Evolutionary conservation across 768 basidiomycete species (phyloP).

Genomic region (Suillus subalutaceus): DNA sequence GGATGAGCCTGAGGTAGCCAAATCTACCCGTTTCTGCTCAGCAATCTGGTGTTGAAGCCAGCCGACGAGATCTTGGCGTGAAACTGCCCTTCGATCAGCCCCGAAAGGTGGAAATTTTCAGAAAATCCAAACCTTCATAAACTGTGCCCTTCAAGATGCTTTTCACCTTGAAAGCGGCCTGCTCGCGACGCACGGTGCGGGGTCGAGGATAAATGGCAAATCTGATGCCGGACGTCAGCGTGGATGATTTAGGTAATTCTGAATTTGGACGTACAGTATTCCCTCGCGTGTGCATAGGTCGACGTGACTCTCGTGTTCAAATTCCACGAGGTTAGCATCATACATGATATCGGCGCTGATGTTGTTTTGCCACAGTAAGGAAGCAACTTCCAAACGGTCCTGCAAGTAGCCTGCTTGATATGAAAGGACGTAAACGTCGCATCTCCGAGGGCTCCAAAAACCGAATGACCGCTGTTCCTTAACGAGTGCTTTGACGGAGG

Average conservation of each 20-base stretch:
- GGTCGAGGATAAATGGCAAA: slow-evolving; percentile 58
- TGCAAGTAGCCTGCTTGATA: slow-evolving; percentile 75
- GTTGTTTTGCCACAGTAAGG: slow-evolving; percentile 77
- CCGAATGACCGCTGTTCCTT: slow-evolving; percentile 85
- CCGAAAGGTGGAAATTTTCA: background rate
- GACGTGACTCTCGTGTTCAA: slow-evolving; percentile 64
- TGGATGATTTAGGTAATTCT: background rate
- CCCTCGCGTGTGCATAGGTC: slow-evolving; percentile 80
- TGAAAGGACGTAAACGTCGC: slow-evolving; percentile 85
- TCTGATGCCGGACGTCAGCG: slow-evolving; percentile 50
- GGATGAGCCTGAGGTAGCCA: slow-evolving; percentile 60
- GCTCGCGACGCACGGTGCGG: slow-evolving; percentile 57
- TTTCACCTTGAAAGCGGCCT: slow-evolving; percentile 79
- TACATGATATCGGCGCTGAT: slow-evolving; percentile 92
- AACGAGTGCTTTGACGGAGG: slow-evolving; percentile 65
- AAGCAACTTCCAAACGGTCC: slow-evolving; percentile 76
- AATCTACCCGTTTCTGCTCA: slow-evolving; percentile 78
- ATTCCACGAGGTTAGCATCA: slow-evolving; percentile 65
- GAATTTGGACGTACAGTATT: slow-evolving; percentile 61
- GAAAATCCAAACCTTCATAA: slow-evolving; percentile 58
- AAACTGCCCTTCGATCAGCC: slow-evolving; percentile 39
- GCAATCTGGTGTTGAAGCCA: slow-evolving; percentile 79
- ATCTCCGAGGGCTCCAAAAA: slow-evolving; percentile 86
- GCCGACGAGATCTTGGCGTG: slow-evolving; percentile 69
- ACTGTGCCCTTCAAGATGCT: slow-evolving; percentile 80